These are phyloP conservation scores for Bacterosira constricta DNA, from an alignment of 108 stramenopile species.

Conservation along the genomic window DNA sequence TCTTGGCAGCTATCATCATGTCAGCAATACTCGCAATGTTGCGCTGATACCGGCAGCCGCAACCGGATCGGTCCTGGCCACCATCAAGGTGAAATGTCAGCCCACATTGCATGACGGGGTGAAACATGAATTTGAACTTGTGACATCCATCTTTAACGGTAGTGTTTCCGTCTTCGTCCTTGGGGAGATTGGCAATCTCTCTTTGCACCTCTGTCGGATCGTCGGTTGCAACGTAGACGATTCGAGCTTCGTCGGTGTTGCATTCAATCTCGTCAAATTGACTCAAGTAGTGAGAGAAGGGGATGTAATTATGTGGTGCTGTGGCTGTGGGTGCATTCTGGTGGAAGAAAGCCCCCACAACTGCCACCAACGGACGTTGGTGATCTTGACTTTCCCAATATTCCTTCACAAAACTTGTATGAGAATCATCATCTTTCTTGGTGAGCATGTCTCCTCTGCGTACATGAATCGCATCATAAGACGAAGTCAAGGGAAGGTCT, in stretches of 20 bases:
- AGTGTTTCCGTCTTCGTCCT: constrained; percentile 52
- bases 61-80: constrained; percentile 5
- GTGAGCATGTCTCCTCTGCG: constrained; percentile 23
- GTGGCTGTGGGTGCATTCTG: background rate
- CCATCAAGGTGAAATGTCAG: constrained; percentile 11
- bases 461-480: constrained; percentile 32
- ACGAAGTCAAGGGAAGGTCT: background rate
- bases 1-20: constrained; percentile 31
- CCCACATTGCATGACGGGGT: too few species aligned
- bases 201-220: constrained; percentile 9
- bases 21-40: constrained; percentile 45
- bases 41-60: constrained; percentile 27
- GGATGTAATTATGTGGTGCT: constrained; percentile 25
- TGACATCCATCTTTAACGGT: constrained; percentile 45
- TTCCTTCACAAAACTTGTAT: too few species aligned
- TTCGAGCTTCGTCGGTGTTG: too few species aligned
- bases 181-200: constrained; percentile 48
- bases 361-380: too few species aligned
- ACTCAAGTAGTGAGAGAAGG: constrained; percentile 20
- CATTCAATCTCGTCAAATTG: constrained; percentile 4
- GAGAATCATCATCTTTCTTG: background rate
- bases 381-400: constrained; percentile 5
- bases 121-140: constrained; percentile 47
- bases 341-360: background rate
- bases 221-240: constrained; percentile 21